Conservation (phyloP, 2,329 filamentous ascomycete genomes). For the Trichoderma hamatum region DNA sequence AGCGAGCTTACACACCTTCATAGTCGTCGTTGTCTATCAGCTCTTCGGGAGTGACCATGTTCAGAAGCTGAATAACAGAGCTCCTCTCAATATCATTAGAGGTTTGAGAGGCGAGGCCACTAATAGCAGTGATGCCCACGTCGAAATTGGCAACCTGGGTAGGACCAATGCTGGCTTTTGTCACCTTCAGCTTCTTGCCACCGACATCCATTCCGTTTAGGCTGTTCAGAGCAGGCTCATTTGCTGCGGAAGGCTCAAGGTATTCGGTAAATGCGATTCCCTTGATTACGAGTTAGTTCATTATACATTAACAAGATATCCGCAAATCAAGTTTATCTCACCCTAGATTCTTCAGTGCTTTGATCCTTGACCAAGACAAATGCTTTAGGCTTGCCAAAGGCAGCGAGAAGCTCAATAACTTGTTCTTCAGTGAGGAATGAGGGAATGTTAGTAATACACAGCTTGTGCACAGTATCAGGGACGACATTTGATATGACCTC, state of each 20-base stretch:
- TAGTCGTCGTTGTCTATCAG: conserved; percentile 93
- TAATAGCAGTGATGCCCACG: conserved; percentile 97
- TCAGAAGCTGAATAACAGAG: conserved; percentile 87
- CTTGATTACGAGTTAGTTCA: conserved; percentile 42
- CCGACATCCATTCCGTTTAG: conserved; percentile 93
- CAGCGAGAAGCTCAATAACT: conserved; percentile 83
- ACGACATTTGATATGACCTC: conserved; percentile 80
- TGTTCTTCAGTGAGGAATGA: conserved; percentile 87
- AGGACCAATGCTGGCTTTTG: conserved; percentile 87
- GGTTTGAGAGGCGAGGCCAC: conserved; percentile 90
- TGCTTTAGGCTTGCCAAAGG: conserved; percentile 91
- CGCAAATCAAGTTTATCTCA: conserved; percentile 49
- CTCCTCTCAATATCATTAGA: conserved; percentile 77
- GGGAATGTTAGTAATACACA: conserved; percentile 89
- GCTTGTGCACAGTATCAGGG: conserved; percentile 91
- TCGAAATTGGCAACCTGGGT: conserved; percentile 92
- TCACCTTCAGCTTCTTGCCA: conserved; percentile 81
- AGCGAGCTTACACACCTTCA: conserved; percentile 62
- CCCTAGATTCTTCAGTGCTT: conserved; percentile 81
- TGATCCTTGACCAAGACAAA: conserved; percentile 89
- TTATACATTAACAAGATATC: neutral
- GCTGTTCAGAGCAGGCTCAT: conserved; percentile 84
- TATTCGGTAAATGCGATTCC: conserved; percentile 98
- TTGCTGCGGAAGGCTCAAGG: conserved; percentile 67
- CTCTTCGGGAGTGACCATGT: conserved; percentile 98